Percentiles rank a stretch among this genome's conserved stretches.
These are phyloP conservation scores for Elsinoe batatas DNA, from an alignment of 2,329 filamentous ascomycete species.

Conservation along the genomic window DNA sequence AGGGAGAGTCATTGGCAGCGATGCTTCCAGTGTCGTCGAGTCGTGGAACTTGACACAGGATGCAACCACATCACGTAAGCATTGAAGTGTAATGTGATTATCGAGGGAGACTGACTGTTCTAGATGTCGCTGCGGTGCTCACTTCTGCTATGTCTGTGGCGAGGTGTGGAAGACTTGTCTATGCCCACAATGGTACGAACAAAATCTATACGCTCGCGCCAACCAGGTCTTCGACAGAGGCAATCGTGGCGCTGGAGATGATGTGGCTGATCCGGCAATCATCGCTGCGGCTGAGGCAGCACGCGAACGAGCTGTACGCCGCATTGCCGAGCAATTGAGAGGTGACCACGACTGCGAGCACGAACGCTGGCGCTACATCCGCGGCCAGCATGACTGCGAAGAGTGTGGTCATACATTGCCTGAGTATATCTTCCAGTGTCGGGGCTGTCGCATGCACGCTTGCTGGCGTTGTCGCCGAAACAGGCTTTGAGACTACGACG, in stretches of 20 bases:
- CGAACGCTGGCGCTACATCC: slow-evolving; percentile 27
- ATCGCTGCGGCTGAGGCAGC: not conserved
- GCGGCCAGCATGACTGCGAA: slow-evolving; percentile 33
- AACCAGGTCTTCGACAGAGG: not conserved
- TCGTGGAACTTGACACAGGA: slow-evolving; percentile 42
- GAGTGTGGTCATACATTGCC: slow-evolving; percentile 35
- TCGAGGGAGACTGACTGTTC: not conserved
- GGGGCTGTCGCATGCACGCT: slow-evolving; percentile 35
- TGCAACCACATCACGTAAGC: slow-evolving; percentile 49
- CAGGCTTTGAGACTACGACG: slow-evolving; percentile 25
- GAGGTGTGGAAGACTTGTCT: slow-evolving; percentile 21
- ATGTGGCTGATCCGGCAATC: not conserved
- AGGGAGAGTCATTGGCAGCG: slow-evolving; percentile 41
- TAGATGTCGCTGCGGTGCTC: slow-evolving; percentile 22
- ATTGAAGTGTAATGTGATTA: too few relatives aligned
- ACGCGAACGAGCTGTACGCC: not conserved
- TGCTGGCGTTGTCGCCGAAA: slow-evolving; percentile 42
- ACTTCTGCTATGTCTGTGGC: slow-evolving; percentile 26
- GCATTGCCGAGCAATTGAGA: slow-evolving; percentile 24
- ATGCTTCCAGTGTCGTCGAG: slow-evolving; percentile 36
- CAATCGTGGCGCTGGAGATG: not conserved
- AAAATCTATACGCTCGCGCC: slow-evolving; percentile 16
- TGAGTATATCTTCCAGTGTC: slow-evolving; percentile 33
- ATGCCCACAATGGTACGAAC: slow-evolving; percentile 20
- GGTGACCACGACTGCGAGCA: slow-evolving; percentile 36